Evolutionary conservation across 106 monocot species (phyloP).

Genomic region (Dendrobium catenatum): DNA sequence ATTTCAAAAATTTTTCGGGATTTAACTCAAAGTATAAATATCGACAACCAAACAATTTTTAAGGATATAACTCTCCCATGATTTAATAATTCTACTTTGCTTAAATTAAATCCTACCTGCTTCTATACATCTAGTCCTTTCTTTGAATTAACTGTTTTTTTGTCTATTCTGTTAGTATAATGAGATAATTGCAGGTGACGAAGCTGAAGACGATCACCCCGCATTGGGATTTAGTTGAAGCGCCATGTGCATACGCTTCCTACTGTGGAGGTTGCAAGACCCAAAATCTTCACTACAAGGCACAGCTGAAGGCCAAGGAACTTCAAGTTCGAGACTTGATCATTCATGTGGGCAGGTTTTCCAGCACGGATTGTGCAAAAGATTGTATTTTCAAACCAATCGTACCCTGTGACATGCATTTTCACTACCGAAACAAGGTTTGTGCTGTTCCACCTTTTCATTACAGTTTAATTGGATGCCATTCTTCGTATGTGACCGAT

Average conservation of each 20-base stretch:
- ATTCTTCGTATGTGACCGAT: slow-evolving; percentile 1
- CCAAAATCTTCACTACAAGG: slow-evolving; percentile 70
- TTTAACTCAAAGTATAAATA: neutral
- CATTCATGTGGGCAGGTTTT: slow-evolving; percentile 68
- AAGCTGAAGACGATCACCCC: slow-evolving; percentile 78
- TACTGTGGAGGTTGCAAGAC: slow-evolving; percentile 93
- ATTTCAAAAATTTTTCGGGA: neutral
- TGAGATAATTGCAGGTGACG: slow-evolving; percentile 37
- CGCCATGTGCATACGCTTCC: slow-evolving; percentile 69
- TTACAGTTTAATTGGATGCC: neutral
- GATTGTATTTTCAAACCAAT: slow-evolving; percentile 46
- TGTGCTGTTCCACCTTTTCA: neutral
- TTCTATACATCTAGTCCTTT: neutral
- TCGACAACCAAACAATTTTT: neutral
- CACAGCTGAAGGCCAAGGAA: slow-evolving; percentile 78
- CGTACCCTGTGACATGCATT: slow-evolving; percentile 66
- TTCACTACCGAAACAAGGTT: slow-evolving; percentile 92
- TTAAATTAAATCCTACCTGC: neutral
- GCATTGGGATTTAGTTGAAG: slow-evolving; percentile 55
- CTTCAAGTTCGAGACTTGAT: slow-evolving; percentile 74
- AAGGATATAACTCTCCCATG: neutral
- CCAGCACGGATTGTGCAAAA: slow-evolving; percentile 36
- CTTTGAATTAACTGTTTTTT: neutral
- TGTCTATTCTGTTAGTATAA: neutral
- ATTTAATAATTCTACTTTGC: neutral